Evolutionary conservation across 305 asterid species (phyloP).

Genomic region (Fraxinus sp.): DNA sequence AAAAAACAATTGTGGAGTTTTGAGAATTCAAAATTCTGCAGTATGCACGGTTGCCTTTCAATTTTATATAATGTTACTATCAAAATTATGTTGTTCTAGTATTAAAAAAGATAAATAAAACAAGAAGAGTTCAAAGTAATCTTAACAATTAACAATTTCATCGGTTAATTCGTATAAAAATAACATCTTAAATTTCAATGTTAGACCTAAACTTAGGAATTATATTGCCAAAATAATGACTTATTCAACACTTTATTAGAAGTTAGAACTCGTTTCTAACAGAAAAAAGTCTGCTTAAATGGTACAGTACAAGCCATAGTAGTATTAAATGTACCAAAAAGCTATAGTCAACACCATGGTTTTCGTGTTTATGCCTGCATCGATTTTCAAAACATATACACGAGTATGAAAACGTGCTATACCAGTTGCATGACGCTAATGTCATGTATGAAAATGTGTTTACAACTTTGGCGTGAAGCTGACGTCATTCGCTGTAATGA

Average conservation of each 20-base stretch:
- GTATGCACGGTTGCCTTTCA: background rate
- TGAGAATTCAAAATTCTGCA: background rate
- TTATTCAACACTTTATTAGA: background rate
- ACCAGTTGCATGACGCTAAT: background rate
- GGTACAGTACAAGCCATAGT: conserved; percentile 14
- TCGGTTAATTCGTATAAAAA: background rate
- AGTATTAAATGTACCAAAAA: background rate
- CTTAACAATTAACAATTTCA: no score
- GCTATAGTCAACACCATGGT: background rate
- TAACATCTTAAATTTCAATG: background rate
- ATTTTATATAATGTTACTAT: background rate
- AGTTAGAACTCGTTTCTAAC: background rate
- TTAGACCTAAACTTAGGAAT: background rate
- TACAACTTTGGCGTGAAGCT: background rate
- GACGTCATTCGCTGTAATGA: conserved; percentile 34
- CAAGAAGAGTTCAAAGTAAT: no score
- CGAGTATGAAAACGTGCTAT: background rate
- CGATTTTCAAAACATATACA: conserved; percentile 17
- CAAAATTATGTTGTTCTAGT: background rate
- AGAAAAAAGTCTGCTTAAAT: background rate
- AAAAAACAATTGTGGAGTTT: background rate
- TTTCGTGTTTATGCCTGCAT: background rate
- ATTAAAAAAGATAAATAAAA: no score
- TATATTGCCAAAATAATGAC: background rate
- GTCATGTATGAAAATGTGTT: background rate